phyloP scores from a whole-genome alignment of 164 flowering plant species.

The Vitis riparia region DNA sequence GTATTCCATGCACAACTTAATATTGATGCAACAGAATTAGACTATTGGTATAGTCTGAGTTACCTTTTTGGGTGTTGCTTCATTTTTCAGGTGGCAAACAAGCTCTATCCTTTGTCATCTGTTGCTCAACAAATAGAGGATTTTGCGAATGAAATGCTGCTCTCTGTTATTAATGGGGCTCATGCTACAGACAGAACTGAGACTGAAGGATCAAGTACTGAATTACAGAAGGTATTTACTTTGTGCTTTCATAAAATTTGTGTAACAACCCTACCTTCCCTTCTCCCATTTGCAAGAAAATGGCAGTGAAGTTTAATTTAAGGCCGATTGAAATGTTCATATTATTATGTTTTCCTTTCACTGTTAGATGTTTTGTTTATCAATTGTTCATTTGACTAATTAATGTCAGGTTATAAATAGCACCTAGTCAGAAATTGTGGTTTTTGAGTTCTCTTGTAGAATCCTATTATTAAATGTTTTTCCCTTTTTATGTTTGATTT shows the following conservation, averaged over 20 bases:
- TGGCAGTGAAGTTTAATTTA: no score
- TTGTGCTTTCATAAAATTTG: background rate
- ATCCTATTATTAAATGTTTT: no score
- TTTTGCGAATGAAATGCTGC: constrained; percentile 78
- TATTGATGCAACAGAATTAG: background rate
- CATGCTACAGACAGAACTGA: constrained; percentile 30
- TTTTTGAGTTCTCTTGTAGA: no score
- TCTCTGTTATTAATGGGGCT: constrained; percentile 40
- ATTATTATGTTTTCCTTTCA: no score
- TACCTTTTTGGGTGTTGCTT: constrained; percentile 7
- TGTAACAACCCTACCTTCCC: no score
- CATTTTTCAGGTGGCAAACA: constrained; percentile 83
- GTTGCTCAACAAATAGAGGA: constrained; percentile 79
- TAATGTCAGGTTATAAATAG: no score
- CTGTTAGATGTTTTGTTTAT: no score
- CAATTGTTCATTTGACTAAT: no score
- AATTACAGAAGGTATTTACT: constrained; percentile 45
- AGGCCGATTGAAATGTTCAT: no score
- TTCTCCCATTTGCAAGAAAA: no score
- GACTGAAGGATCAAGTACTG: constrained; percentile 36
- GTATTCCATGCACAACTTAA: constrained; percentile 38
- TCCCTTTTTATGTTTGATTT: no score
- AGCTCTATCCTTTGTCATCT: constrained; percentile 77
- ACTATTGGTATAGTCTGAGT: background rate
- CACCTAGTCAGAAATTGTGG: no score